Conservation (phyloP, 495 filamentous ascomycete species). For the Penicillium steckii region DNA sequence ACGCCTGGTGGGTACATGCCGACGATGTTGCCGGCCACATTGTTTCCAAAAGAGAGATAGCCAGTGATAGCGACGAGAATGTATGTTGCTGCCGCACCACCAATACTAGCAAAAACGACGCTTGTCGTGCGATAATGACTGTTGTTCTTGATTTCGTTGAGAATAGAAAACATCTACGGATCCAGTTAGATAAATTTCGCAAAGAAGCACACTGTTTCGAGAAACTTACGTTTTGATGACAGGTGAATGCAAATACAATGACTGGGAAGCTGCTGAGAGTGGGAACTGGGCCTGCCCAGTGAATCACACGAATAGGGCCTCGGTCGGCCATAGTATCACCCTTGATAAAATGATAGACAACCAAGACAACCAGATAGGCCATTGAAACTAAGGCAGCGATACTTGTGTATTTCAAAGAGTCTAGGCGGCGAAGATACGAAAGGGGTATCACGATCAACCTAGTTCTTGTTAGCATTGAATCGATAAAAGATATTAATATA, state of each 20-base stretch:
- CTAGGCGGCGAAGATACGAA: conserved; percentile 84
- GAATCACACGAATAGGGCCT: conserved; percentile 68
- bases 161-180: conserved; percentile 91
- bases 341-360: conserved; percentile 82
- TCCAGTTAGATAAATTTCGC: conserved; percentile 7
- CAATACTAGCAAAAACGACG: conserved; percentile 81
- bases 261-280: conserved; percentile 86
- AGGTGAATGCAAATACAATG: conserved; percentile 97
- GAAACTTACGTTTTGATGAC: conserved; percentile 85
- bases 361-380: conserved; percentile 86
- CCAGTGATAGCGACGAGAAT: conserved; percentile 91
- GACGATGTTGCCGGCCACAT: conserved; percentile 86
- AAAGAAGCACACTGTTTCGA: conserved; percentile 1
- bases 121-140: conserved; percentile 75
- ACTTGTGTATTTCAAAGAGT: conserved; percentile 96
- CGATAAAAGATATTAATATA: too few species aligned
- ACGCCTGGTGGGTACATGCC: conserved; percentile 83
- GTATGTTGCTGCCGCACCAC: conserved; percentile 76
- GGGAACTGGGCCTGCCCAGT: conserved; percentile 75
- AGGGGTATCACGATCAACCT: conserved; percentile 93
- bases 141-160: conserved; percentile 90
- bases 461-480: background rate
- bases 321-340: conserved; percentile 74
- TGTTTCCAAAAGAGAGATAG: conserved; percentile 90
- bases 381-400: conserved; percentile 89